Evolutionary conservation across 768 basidiomycete species (phyloP).

Genomic region (Calocybe indica): DNA sequence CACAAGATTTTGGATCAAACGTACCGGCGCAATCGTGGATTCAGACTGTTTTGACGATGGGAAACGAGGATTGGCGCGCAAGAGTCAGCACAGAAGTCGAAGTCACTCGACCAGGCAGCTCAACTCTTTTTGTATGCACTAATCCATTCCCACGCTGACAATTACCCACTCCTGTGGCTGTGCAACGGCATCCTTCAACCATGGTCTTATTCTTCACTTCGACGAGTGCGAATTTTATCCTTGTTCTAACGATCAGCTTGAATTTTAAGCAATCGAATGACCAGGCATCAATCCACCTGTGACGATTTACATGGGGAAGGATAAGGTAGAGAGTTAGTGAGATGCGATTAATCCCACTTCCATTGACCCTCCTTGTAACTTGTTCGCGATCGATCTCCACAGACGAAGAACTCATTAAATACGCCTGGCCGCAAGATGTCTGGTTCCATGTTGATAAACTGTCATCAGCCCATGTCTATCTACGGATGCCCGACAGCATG

Average conservation of each 20-base stretch:
- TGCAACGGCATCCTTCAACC: not conserved
- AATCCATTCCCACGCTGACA: not conserved
- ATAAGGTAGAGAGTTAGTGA: slow-evolving; percentile 89
- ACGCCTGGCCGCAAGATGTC: slow-evolving; percentile 82
- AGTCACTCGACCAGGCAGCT: not conserved
- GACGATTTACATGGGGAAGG: slow-evolving; percentile 89
- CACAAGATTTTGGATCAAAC: no score
- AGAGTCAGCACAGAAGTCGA: not conserved
- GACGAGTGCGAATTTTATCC: slow-evolving; percentile 20
- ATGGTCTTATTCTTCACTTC: slow-evolving; percentile 55
- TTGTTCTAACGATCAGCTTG: not conserved
- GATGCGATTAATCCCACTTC: no score
- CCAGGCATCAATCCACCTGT: slow-evolving; percentile 59
- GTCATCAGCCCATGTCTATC: slow-evolving; percentile 93
- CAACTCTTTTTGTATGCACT: no score
- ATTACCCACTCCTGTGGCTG: not conserved
- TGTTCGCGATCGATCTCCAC: slow-evolving; percentile 1
- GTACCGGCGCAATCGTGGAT: no score
- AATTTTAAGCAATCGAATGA: not conserved
- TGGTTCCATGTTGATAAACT: slow-evolving; percentile 99
- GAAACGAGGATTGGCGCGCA: not conserved
- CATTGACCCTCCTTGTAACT: no score
- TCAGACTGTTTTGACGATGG: no score
- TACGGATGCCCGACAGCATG: slow-evolving; percentile 82
- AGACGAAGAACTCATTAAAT: slow-evolving; percentile 97